Evolutionary conservation across 495 filamentous ascomycete species (phyloP), one percentile per base, ranked within the genome.

Genomic region (Pyrenopolyporus hunteri): DNA sequence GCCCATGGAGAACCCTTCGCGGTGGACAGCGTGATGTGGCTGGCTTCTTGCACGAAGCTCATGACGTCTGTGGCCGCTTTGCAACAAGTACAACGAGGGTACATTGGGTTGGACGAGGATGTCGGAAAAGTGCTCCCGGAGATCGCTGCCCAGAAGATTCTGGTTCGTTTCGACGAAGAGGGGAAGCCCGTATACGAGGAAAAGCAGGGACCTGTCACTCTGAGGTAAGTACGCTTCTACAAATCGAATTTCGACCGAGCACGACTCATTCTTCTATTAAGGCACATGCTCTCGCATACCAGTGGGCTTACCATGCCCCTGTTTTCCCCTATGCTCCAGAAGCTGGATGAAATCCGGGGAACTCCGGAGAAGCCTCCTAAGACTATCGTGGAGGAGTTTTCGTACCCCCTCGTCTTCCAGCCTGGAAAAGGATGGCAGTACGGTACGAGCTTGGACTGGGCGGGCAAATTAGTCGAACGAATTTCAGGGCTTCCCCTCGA

Each of bases 21-120:
- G 4, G 4, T 49, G 4, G 57, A 74, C 40, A 68, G 58, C 14
- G 45, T 74, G 8, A 60, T 75, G 48, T 45, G 59, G 36, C 49
- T 75, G 2, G 70, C 68, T 13, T 75, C 73, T 19, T 62, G 68
- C 45, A 74, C 70, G 25, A 78, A 77, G 23, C 66, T 78, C 31
- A 55, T 73, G 35, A 75, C 74, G 17, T 31, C 71, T 7, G 40
- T 73, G 46, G 57, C 63, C n/a, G 52, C 58, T 10, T 32, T 76
- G 22, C 76, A 77, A 28, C 65, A 73, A 42, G 63, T 77, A 32
- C 70, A 77, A 5, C 58, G 58, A 25, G 67, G 63, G 19, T 48
- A 59, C 6, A 29, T 77, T 23, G 46, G 61, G 6, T 61, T 76
- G 23, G 73, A 74, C 37, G 64, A 59, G 22, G 71, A 76, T 61